Percentiles rank a stretch among this genome's conserved stretches.
Evolutionary conservation across 306 rosid genomes (phyloP).

Genomic region (Fragaria iinumae): DNA sequence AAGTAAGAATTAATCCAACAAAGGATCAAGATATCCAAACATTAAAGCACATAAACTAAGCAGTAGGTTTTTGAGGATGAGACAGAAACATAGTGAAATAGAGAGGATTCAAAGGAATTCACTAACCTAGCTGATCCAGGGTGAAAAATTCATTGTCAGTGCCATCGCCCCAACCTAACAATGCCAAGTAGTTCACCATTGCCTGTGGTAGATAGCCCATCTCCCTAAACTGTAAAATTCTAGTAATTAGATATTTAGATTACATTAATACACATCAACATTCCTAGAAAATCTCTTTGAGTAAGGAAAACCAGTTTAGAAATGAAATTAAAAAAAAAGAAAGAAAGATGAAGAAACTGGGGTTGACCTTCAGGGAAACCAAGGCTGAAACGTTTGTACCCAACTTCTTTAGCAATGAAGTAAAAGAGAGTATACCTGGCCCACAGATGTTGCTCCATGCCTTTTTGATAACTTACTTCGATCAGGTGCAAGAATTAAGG

Average conservation of each 20-base stretch:
- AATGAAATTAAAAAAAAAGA: background rate
- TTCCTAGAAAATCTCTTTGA: background rate
- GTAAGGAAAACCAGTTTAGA: background rate
- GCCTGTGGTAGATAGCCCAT: constrained; percentile 95
- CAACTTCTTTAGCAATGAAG: constrained; percentile 2
- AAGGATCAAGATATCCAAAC: constrained; percentile 11
- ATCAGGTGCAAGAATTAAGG: constrained; percentile 96
- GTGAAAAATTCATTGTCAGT: constrained; percentile 90
- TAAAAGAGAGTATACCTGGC: constrained; percentile 13
- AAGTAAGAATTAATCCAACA: constrained; percentile 15
- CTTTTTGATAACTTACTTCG: constrained; percentile 95
- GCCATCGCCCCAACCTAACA: constrained; percentile 98
- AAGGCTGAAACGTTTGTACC: background rate
- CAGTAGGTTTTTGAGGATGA: background rate
- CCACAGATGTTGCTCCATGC: constrained; percentile 95
- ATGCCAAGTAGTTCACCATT: constrained; percentile 90
- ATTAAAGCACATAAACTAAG: constrained; percentile 8
- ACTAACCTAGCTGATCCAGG: constrained; percentile 80
- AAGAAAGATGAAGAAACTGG: background rate
- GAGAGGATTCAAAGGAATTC: constrained; percentile 15
- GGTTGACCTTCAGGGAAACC: constrained; percentile 6
- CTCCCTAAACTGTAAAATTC: constrained; percentile 70
- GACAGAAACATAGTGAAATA: constrained; percentile 13
- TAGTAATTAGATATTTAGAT: constrained; percentile 7
- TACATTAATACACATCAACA: background rate